A percentile compares a stretch with the other conserved stretches of the same genome.
Evolutionary conservation across 1,284 basidiomycete species (phyloP).

Genomic region (Stereum hirsutum): DNA sequence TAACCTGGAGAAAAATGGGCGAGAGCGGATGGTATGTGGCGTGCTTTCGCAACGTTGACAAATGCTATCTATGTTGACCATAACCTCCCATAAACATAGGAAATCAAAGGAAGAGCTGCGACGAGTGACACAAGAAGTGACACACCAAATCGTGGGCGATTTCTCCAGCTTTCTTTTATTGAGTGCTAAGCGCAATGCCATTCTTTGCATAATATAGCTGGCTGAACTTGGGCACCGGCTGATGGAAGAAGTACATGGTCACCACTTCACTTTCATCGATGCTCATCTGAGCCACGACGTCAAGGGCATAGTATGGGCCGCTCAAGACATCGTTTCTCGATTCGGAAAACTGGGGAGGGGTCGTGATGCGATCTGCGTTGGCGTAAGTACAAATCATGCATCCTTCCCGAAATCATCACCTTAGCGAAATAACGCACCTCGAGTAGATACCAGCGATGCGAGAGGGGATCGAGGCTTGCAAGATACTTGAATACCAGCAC

Average conservation of each 20-base stretch:
- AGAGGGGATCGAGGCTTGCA: slow-evolving; percentile 40
- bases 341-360: slow-evolving; percentile 32
- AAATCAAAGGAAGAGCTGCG: no score
- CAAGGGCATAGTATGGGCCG: slow-evolving; percentile 30
- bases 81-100: no score
- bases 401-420: neutral
- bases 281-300: slow-evolving; percentile 27
- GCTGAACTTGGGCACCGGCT: slow-evolving; percentile 38
- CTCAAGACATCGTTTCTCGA: slow-evolving; percentile 26
- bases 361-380: slow-evolving; percentile 34
- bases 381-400: slow-evolving; percentile 35
- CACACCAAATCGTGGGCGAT: no score
- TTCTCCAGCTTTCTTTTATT: no score
- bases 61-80: no score
- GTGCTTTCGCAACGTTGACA: no score
- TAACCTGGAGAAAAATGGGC: no score
- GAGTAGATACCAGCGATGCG: slow-evolving; percentile 51
- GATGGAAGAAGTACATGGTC: slow-evolving; percentile 31
- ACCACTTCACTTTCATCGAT: slow-evolving; percentile 44
- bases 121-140: no score
- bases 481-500: slow-evolving; percentile 24
- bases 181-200: no score
- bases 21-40: no score
- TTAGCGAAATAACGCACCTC: no score
- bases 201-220: no score